Evolutionary conservation across 2,329 filamentous ascomycete genomes (phyloP).

Genomic region (Trichoderma sp.): DNA sequence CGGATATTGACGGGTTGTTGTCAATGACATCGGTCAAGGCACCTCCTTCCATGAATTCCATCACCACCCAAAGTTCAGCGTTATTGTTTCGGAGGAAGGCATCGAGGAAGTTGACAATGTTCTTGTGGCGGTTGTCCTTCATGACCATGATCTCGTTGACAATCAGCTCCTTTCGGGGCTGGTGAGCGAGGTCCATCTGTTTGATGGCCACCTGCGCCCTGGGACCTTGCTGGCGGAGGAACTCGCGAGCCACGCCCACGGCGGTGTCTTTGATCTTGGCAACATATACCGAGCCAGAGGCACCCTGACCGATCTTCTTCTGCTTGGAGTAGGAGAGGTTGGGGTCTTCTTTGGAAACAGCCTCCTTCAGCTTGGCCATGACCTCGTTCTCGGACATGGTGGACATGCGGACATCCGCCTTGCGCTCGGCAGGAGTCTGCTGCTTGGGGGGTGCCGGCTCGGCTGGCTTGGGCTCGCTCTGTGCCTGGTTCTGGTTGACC

Average conservation of each 20-base stretch:
- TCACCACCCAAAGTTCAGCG: conserved; percentile 97
- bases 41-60: conserved; percentile 99
- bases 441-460: conserved; percentile 86
- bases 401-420: conserved; percentile 96
- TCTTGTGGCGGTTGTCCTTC: conserved; percentile 97
- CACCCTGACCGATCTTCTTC: conserved; percentile 99
- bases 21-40: conserved; percentile 98
- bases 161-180: conserved; percentile 96
- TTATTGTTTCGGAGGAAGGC: conserved; percentile 95
- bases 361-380: conserved; percentile 92
- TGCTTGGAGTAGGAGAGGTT: conserved; percentile 97
- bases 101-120: conserved; percentile 98
- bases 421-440: conserved; percentile 68
- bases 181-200: conserved; percentile 98
- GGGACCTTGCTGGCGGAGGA: conserved; percentile 77
- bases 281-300: conserved; percentile 96
- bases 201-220: conserved; percentile 96
- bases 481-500: conserved; percentile 51
- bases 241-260: conserved; percentile 77
- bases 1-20: conserved; percentile 90
- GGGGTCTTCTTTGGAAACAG: conserved; percentile 93
- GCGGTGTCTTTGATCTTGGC: conserved; percentile 91
- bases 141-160: conserved; percentile 99
- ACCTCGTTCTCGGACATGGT: conserved; percentile 97
- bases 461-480: conserved; percentile 80